phyloP scores from a whole-genome alignment of 352 stramenopile species.

The Paralagenidium karlingii region DNA sequence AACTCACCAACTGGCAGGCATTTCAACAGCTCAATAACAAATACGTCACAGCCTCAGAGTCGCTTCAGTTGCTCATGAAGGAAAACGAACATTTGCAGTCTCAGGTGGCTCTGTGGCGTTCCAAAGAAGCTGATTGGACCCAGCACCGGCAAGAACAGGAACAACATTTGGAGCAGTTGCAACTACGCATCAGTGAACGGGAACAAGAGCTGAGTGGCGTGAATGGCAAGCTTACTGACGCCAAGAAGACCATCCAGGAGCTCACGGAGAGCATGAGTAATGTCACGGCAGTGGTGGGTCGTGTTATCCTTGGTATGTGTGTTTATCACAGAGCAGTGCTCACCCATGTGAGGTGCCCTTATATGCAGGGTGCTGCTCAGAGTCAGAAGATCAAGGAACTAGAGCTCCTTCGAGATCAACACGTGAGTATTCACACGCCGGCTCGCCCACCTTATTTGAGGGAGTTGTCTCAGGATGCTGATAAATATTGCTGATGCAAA shows the following conservation, averaged over 20 bases:
- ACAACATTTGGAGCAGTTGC: slow-evolving; percentile 5
- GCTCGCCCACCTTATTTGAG: no score
- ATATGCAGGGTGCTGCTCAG: slow-evolving; percentile 35
- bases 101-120: not conserved
- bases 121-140: not conserved
- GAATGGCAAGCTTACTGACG: no score
- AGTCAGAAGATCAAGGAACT: slow-evolving; percentile 53
- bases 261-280: slow-evolving; percentile 54
- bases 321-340: not conserved
- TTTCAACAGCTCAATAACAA: slow-evolving; percentile 60
- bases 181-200: slow-evolving; percentile 1
- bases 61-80: slow-evolving; percentile 17
- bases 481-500: no score
- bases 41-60: slow-evolving; percentile 35
- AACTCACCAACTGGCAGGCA: slow-evolving; percentile 47
- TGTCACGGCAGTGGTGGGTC: slow-evolving; percentile 36
- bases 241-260: slow-evolving; percentile 53
- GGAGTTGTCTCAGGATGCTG: no score
- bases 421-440: slow-evolving; percentile 22
- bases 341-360: not conserved
- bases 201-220: slow-evolving; percentile 8
- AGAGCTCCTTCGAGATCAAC: slow-evolving; percentile 20
- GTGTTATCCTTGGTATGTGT: not conserved
- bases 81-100: slow-evolving; percentile 13
- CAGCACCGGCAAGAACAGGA: slow-evolving; percentile 1